Percentiles rank a stretch among this genome's conserved stretches.
Conservation (phyloP, 257 asterid genomes). For the Nicotiana paniculata region DNA sequence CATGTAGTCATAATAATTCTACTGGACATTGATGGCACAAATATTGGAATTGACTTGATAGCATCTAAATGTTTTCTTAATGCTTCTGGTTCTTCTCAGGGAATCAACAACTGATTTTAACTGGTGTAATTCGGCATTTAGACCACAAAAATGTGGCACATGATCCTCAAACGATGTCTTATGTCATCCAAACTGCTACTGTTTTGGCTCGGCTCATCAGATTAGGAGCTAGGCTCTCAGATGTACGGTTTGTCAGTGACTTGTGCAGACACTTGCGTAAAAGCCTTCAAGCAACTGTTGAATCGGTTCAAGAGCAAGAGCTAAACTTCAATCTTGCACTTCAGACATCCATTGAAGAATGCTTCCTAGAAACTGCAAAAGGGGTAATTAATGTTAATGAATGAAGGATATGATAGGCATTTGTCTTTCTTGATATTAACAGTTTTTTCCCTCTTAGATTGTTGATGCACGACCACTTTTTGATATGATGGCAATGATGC, state of each 20-base stretch:
- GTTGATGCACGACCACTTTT: conserved; percentile 72
- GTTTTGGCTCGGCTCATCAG: conserved; percentile 79
- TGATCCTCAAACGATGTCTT: conserved; percentile 70
- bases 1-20: not conserved
- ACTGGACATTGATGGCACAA: not conserved
- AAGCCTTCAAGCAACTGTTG: conserved; percentile 83
- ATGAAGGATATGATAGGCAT: not conserved
- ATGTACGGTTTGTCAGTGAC: conserved; percentile 81
- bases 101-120: conserved; percentile 57
- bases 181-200: conserved; percentile 65
- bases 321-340: conserved; percentile 47
- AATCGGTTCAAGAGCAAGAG: conserved; percentile 64
- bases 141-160: conserved; percentile 85
- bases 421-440: not conserved
- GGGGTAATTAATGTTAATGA: conserved; percentile 58
- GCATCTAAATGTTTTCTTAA: conserved; percentile 5
- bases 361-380: conserved; percentile 80
- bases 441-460: conserved; percentile 36
- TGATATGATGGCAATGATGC: conserved; percentile 85
- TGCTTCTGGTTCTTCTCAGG: conserved; percentile 38
- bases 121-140: conserved; percentile 81
- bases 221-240: conserved; percentile 53
- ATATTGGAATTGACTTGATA: not conserved
- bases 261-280: conserved; percentile 90
- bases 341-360: conserved; percentile 71